Conservation (phyloP, 257 asterid species). For the Phtheirospermum japonicum region DNA sequence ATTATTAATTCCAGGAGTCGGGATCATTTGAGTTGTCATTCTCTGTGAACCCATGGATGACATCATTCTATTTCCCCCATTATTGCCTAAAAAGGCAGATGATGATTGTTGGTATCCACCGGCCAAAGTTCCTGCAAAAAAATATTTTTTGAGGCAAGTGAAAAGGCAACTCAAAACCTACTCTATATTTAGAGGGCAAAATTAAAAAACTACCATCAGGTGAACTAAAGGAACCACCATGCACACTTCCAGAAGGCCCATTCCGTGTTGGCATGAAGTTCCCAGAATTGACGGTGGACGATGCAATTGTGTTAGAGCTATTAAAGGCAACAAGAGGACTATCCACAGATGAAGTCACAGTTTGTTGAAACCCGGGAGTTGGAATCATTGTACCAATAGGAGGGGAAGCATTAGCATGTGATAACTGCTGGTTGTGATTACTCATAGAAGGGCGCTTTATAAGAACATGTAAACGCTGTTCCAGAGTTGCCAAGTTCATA, state of each 20-base stretch:
- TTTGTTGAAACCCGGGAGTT: conserved; percentile 86
- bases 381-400: conserved; percentile 93
- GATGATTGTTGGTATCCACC: conserved; percentile 73
- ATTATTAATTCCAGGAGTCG: conserved; percentile 85
- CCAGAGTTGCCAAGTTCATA: conserved; percentile 64
- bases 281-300: conserved; percentile 62
- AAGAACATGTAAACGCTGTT: conserved; percentile 62
- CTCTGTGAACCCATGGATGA: conserved; percentile 66
- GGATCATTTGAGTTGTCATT: conserved; percentile 91
- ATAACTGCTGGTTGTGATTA: conserved; percentile 65
- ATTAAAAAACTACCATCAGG: conserved; percentile 44
- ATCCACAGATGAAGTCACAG: conserved; percentile 60
- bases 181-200: conserved; percentile 9
- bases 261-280: conserved; percentile 53
- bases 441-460: conserved; percentile 48
- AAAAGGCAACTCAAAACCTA: conserved; percentile 24
- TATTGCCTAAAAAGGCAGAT: conserved; percentile 49
- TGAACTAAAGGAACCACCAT: conserved; percentile 48
- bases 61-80: conserved; percentile 61
- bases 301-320: conserved; percentile 46
- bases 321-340: conserved; percentile 47
- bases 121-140: conserved; percentile 57
- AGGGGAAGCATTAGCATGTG: conserved; percentile 60
- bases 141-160: conserved; percentile 29
- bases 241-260: conserved; percentile 12